phyloP scores from a whole-genome alignment of 768 basidiomycete species.

The Clavaria fumosa region DNA sequence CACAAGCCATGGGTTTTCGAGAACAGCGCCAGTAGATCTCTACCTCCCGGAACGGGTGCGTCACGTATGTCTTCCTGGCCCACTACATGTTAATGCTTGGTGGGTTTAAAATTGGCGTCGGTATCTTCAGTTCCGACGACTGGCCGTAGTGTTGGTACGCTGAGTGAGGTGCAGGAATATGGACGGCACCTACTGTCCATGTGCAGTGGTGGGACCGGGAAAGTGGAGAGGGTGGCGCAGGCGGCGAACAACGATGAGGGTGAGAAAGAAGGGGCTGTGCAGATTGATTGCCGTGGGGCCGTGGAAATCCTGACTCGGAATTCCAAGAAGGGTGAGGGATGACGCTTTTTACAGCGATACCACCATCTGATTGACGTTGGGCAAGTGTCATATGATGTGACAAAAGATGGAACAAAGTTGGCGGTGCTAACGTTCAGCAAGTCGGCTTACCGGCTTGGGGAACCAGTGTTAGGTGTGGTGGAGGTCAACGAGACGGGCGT shows the following conservation, averaged over 20 bases:
- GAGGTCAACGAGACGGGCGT: constrained; percentile 66
- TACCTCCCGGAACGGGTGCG: too few species aligned
- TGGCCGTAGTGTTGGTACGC: too few species aligned
- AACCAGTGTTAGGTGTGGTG: constrained; percentile 81
- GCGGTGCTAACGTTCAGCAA: constrained; percentile 88
- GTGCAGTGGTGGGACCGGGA: constrained; percentile 27
- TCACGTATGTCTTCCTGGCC: too few species aligned
- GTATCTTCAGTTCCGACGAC: too few species aligned
- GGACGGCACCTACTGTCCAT: constrained; percentile 34
- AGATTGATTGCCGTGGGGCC: constrained; percentile 60
- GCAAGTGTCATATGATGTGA: constrained; percentile 86
- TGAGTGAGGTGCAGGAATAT: constrained; percentile 38
- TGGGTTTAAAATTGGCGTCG: too few species aligned
- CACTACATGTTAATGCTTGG: too few species aligned
- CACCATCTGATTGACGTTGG: background rate
- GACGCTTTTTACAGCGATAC: constrained; percentile 10
- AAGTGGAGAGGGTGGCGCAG: too few species aligned
- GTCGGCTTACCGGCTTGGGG: constrained; percentile 80
- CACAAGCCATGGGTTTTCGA: too few species aligned
- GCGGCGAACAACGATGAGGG: constrained; percentile 21
- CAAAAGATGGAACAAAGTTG: constrained; percentile 81
- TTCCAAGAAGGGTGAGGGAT: constrained; percentile 62
- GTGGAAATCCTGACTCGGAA: constrained; percentile 86
- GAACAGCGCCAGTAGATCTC: too few species aligned
- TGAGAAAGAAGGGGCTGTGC: constrained; percentile 28